Evolutionary conservation across 352 stramenopile genomes (phyloP).

Genomic region (Stramenopiles sp.): DNA sequence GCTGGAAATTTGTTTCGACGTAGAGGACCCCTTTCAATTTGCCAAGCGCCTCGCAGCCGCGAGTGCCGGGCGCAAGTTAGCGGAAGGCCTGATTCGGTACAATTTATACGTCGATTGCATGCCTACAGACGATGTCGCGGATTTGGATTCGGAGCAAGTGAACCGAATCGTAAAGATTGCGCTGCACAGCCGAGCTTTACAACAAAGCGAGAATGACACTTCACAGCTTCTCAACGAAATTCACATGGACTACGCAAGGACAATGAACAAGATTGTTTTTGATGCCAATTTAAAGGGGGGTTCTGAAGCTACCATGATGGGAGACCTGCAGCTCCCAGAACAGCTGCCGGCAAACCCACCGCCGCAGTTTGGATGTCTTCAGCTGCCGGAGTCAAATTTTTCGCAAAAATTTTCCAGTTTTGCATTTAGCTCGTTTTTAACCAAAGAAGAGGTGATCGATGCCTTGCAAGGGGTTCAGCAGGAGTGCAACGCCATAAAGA

Average conservation of each 20-base stretch:
- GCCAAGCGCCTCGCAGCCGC: constrained; percentile 42
- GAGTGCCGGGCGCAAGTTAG: constrained; percentile 35
- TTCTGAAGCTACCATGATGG: constrained; percentile 19
- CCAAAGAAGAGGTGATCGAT: constrained; percentile 16
- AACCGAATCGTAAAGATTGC: constrained; percentile 46
- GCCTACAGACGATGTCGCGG: constrained; percentile 47
- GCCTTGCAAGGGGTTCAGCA: constrained; percentile 12
- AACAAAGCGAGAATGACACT: constrained; percentile 49
- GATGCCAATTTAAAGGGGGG: constrained; percentile 24
- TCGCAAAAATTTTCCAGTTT: constrained; percentile 15
- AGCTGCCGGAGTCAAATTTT: not conserved
- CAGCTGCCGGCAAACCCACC: constrained; percentile 16
- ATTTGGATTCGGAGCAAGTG: constrained; percentile 33
- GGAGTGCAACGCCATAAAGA: constrained; percentile 20
- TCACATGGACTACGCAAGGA: too few relatives aligned
- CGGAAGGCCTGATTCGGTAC: constrained; percentile 43
- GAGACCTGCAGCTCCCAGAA: not conserved
- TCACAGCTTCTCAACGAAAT: constrained; percentile 56
- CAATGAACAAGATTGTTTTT: constrained; percentile 73
- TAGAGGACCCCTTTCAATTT: constrained; percentile 43
- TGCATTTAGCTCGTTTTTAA: constrained; percentile 21
- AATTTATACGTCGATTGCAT: constrained; percentile 42
- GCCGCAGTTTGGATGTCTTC: too few relatives aligned
- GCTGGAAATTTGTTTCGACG: constrained; percentile 34
- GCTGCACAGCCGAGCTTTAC: constrained; percentile 34